These are phyloP conservation scores for Jatropha curcas DNA, from an alignment of 345 rosid genomes.

Conservation along the genomic window DNA sequence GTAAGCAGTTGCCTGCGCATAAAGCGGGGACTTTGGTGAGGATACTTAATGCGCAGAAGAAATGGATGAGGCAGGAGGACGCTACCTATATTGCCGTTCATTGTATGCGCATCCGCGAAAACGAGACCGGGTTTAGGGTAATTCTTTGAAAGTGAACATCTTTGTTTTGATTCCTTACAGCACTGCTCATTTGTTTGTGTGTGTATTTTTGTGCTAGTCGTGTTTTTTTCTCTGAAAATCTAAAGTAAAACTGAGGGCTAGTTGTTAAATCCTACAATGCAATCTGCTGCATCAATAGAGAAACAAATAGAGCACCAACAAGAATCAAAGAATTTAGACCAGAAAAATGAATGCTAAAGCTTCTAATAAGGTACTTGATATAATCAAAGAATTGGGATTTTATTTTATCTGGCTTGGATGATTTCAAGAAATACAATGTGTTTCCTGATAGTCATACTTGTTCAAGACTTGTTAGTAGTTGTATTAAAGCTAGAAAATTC, in stretches of 20 bases:
- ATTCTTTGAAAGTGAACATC: not conserved
- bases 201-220: not conserved
- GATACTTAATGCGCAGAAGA: slow-evolving; percentile 73
- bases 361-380: slow-evolving; percentile 59
- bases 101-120: slow-evolving; percentile 78
- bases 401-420: slow-evolving; percentile 47
- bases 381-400: slow-evolving; percentile 59
- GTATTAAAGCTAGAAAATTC: slow-evolving; percentile 61
- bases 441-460: slow-evolving; percentile 63
- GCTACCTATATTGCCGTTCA: slow-evolving; percentile 71
- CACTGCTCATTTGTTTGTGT: not conserved
- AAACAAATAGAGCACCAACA: too few species aligned
- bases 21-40: slow-evolving; percentile 65
- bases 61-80: slow-evolving; percentile 87
- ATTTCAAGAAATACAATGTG: slow-evolving; percentile 49
- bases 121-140: slow-evolving; percentile 76
- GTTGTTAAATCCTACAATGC: too few species aligned
- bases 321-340: slow-evolving; percentile 51
- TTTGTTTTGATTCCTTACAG: not conserved
- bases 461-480: slow-evolving; percentile 50
- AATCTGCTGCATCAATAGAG: too few species aligned
- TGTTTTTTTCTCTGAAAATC: too few species aligned
- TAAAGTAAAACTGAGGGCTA: not conserved
- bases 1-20: slow-evolving; percentile 78
- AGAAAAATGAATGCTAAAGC: slow-evolving; percentile 41